Conservation (phyloP, 305 asterid genomes). For the Fraxinus platypoda region DNA sequence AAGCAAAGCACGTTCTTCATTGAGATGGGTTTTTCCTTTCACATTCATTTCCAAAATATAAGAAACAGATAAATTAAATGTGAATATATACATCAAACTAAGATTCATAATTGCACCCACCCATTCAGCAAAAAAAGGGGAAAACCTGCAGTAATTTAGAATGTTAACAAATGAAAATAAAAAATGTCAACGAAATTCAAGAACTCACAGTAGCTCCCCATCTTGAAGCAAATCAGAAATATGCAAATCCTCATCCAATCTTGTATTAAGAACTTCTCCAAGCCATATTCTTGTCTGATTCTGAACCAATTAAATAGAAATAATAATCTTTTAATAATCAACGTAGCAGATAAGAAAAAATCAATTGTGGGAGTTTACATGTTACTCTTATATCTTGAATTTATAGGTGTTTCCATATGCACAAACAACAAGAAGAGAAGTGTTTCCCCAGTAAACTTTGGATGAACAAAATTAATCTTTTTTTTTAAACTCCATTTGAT, state of each 20-base stretch:
- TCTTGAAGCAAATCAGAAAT: conserved; percentile 85
- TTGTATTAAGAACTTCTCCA: conserved; percentile 61
- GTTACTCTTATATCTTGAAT: not conserved
- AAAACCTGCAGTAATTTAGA: not conserved
- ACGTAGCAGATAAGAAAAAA: not conserved
- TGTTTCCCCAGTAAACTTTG: not conserved
- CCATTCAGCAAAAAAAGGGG: not conserved
- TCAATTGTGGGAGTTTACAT: not conserved
- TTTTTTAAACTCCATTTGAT: not conserved
- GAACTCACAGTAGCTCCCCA: conserved; percentile 81
- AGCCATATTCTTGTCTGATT: conserved; percentile 85
- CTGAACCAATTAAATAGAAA: conserved; percentile 32
- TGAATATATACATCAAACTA: not conserved
- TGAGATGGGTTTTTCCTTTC: not conserved
- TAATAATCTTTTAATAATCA: not conserved
- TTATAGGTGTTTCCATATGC: not conserved
- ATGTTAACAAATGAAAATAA: not conserved
- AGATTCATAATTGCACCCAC: conserved; percentile 16
- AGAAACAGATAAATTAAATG: not conserved
- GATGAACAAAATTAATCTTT: not conserved
- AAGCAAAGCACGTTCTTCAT: not conserved
- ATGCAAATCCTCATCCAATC: conserved; percentile 57
- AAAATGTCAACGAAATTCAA: conserved; percentile 7
- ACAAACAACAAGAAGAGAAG: not conserved
- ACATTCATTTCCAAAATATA: not conserved